phyloP scores from a whole-genome alignment of 2,329 filamentous ascomycete genomes.

The Verticillium zaregamsianum region DNA sequence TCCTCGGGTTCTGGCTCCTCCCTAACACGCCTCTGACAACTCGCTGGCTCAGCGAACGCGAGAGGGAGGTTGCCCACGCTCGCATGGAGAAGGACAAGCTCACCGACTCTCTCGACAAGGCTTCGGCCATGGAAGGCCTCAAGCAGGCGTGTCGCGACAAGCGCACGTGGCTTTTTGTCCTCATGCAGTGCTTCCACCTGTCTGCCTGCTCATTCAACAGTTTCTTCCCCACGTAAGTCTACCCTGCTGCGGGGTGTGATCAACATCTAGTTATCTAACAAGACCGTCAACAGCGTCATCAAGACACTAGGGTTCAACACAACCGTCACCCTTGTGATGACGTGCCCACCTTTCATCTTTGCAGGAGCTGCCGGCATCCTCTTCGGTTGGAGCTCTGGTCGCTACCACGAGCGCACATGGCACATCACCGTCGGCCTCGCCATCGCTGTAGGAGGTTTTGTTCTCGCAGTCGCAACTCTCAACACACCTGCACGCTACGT shows the following conservation, averaged over 20 bases:
- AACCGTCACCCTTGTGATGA: slow-evolving; percentile 47
- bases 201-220: slow-evolving; percentile 43
- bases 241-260: neutral
- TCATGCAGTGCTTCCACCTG: slow-evolving; percentile 54
- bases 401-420: slow-evolving; percentile 43
- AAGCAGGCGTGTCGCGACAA: slow-evolving; percentile 44
- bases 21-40: slow-evolving; percentile 35
- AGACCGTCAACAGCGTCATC: slow-evolving; percentile 28
- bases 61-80: slow-evolving; percentile 41
- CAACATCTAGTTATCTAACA: neutral
- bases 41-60: slow-evolving; percentile 38
- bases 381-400: slow-evolving; percentile 45
- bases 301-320: slow-evolving; percentile 43
- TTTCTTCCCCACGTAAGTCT: slow-evolving; percentile 35
- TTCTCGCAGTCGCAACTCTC: slow-evolving; percentile 30
- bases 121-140: slow-evolving; percentile 41
- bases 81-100: slow-evolving; percentile 49
- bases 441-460: slow-evolving; percentile 36
- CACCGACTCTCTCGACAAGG: slow-evolving; percentile 32
- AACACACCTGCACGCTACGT: slow-evolving; percentile 35
- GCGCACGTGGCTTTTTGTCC: slow-evolving; percentile 46
- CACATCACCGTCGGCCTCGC: slow-evolving; percentile 41
- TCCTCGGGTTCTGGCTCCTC: slow-evolving; percentile 54
- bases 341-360: slow-evolving; percentile 47
- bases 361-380: slow-evolving; percentile 41